These are phyloP conservation scores for Jaltomata sinuosa DNA, from an alignment of 257 asterid genomes.

Conservation along the genomic window DNA sequence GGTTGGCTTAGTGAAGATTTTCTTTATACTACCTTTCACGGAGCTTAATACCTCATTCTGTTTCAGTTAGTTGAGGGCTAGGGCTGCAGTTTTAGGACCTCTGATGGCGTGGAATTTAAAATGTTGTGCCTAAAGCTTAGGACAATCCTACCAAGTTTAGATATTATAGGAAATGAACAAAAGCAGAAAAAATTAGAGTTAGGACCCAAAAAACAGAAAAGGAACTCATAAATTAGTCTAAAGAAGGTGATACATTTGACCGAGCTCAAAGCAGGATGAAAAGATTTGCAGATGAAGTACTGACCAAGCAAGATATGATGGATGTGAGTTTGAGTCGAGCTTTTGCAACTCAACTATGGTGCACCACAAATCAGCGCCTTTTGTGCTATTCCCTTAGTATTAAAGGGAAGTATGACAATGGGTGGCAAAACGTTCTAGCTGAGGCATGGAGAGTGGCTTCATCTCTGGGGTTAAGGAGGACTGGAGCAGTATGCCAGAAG, in stretches of 20 bases:
- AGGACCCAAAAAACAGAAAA: neutral
- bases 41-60: neutral
- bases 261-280: neutral
- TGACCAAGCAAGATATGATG: neutral
- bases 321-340: neutral
- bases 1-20: neutral
- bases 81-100: neutral
- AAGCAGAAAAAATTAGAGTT: neutral
- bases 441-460: neutral
- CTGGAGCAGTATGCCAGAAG: neutral
- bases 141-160: neutral
- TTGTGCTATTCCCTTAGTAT: neutral
- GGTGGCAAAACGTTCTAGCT: neutral
- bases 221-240: neutral
- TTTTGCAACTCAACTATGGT: neutral
- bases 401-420: neutral
- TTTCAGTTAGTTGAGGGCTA: neutral
- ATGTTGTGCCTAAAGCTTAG: neutral
- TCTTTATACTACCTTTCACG: neutral
- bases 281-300: neutral
- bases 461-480: neutral
- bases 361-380: neutral
- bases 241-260: neutral
- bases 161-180: neutral
- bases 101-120: neutral